Base-by-base conservation (phyloP, 805 yeast genomes). In the Sungouiozyma intestinalis region DNA sequence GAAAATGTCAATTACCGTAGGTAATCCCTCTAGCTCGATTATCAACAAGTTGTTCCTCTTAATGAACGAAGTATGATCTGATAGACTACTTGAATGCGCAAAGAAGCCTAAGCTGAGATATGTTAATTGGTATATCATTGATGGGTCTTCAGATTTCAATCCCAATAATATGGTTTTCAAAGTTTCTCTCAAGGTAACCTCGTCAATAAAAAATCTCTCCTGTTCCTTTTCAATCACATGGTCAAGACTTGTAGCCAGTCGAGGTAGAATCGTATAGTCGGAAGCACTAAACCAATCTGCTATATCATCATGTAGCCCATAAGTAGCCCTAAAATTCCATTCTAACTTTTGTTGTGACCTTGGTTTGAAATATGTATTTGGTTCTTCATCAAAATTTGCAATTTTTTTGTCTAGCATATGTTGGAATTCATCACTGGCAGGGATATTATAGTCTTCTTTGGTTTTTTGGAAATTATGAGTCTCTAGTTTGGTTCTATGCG, bases 261-360 rank as follows among this genome's bases (percentile, higher is more conserved):
- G 47, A 3, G 48, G 45, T 3, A 60, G 43, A 16, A 45, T 39
- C 3, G 33, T 32, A 36, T 50, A 58, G 42, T 66, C 71, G 3
- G 57, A 48, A 1, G 53, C 34, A 2, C 64, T 51, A 47, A 71
- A 74, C 78, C 78, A 73, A 32, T 70, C 68, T 8, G 66, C 63
- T 14, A 74, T 39, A 47, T 77, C 82, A 1, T 57, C 55, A 13
- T 46, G 45, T 15, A 74, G 54, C 1, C 53, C 44, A 11, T 64
- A 60, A 1, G 54, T 50, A 39, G 72, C 76, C 3, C 54, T 38
- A 44, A 64, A 66, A 3, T 60, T 53, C 60, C 72, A 79, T 4
- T 67, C 59, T 4, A 77, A 54, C 20, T 64, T 65, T 0, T 79
- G 76, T 41, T 58, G 62, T 14, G 66, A 54, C 1, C 59, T 44